Conservation (phyloP, 2,329 filamentous ascomycete species). For the Colletotrichum incanum region DNA sequence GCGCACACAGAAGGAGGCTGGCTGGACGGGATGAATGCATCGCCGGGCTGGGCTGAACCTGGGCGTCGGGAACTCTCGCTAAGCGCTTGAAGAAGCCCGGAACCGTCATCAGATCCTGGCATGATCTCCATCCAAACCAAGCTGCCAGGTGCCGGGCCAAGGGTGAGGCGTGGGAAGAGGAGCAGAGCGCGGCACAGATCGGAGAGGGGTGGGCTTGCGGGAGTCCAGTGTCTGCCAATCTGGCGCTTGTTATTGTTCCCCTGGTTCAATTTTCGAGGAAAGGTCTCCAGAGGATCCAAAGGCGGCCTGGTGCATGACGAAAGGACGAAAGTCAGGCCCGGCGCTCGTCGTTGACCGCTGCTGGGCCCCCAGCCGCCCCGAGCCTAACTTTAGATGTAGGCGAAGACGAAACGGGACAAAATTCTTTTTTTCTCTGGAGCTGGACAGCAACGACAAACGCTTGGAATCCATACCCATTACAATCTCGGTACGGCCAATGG, state of each 20-base stretch:
- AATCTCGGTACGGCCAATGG: constrained; percentile 24
- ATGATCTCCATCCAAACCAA: constrained; percentile 38
- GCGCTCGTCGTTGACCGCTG: constrained; percentile 13
- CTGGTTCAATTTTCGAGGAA: neutral
- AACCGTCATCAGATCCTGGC: constrained; percentile 42
- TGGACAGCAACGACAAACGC: neutral
- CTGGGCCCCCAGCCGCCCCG: neutral
- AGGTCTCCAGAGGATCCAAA: constrained; percentile 1
- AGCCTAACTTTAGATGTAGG: neutral
- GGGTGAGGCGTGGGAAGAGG: constrained; percentile 24
- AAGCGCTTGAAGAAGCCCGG: constrained; percentile 35
- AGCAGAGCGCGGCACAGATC: constrained; percentile 36
- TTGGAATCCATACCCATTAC: constrained; percentile 3
- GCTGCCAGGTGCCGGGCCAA: constrained; percentile 38
- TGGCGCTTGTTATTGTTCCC: constrained; percentile 7
- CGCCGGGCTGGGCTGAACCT: constrained; percentile 36
- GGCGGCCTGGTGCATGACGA: constrained; percentile 10
- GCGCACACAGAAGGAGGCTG: neutral
- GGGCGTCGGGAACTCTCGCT: constrained; percentile 42
- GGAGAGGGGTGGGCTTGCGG: constrained; percentile 29
- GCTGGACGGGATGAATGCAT: constrained; percentile 21
- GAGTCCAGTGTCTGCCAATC: neutral
- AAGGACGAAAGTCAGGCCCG: constrained; percentile 8
- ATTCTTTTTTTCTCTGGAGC: no score
- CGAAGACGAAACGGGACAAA: constrained; percentile 5